Percentiles rank a stretch among this genome's conserved stretches.
phyloP scores from a whole-genome alignment of 768 basidiomycete genomes.

The Gymnopilus dilepis region DNA sequence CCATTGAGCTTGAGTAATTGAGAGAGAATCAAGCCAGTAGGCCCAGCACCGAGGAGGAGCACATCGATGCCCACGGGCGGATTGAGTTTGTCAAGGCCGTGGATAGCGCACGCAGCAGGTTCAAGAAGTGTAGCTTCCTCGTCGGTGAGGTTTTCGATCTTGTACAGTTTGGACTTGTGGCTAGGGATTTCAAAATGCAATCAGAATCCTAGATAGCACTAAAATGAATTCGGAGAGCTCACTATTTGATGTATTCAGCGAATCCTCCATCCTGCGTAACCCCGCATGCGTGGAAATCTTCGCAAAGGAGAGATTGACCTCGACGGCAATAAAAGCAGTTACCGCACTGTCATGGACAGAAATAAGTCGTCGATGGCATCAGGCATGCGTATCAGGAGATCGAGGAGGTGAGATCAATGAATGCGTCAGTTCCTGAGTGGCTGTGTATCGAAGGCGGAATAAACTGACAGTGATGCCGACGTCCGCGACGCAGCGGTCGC shows the following conservation, averaged over 20 bases:
- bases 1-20: conserved; percentile 90
- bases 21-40: conserved; percentile 87
- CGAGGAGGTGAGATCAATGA: conserved; percentile 1
- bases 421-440: conserved; percentile 13
- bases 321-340: conserved; percentile 88
- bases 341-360: conserved; percentile 60
- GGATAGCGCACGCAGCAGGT: conserved; percentile 90
- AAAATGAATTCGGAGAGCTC: conserved; percentile 31
- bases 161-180: conserved; percentile 77
- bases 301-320: conserved; percentile 83
- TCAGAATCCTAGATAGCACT: not conserved
- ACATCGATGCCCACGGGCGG: conserved; percentile 86
- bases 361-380: conserved; percentile 9
- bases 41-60: conserved; percentile 87
- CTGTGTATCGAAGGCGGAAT: conserved; percentile 36
- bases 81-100: conserved; percentile 87
- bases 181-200: conserved; percentile 23
- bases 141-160: conserved; percentile 85
- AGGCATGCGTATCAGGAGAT: conserved; percentile 7
- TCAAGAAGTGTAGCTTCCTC: conserved; percentile 89
- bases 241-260: conserved; percentile 89
- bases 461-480: conserved; percentile 61
- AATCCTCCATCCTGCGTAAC: conserved; percentile 87
- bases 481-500: conserved; percentile 88
- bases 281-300: conserved; percentile 82